These are phyloP conservation scores for Saccharum spontaneum DNA, from an alignment of 176 grass and related monocot species.

Conservation along the genomic window DNA sequence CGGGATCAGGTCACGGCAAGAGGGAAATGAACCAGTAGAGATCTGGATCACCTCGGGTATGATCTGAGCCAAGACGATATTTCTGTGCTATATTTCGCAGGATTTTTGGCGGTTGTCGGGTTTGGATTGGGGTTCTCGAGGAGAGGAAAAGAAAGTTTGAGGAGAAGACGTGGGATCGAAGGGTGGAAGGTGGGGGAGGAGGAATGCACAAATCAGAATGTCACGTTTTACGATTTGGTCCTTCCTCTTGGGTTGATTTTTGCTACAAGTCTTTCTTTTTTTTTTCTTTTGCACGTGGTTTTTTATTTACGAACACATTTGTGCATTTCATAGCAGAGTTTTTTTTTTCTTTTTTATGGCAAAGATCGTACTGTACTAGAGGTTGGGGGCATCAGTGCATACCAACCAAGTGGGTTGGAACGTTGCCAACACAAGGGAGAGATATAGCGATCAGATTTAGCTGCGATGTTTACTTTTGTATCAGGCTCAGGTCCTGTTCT, in stretches of 20 bases:
- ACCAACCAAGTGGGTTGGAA: neutral
- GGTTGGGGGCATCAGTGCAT: neutral
- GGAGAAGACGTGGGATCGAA: constrained; percentile 45
- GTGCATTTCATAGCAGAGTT: neutral
- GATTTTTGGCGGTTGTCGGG: constrained; percentile 17
- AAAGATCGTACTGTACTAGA: neutral
- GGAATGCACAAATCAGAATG: constrained; percentile 38
- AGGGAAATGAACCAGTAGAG: neutral
- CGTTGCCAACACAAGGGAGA: neutral
- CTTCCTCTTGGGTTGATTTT: neutral
- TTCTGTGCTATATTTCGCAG: neutral
- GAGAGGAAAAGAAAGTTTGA: constrained; percentile 30
- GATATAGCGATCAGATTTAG: neutral
- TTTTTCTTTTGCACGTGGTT: neutral
- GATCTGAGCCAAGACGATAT: constrained; percentile 18
- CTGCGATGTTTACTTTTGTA: too few relatives aligned
- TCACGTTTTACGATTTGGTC: constrained; percentile 8
- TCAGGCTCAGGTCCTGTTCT: too few relatives aligned
- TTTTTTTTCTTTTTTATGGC: neutral
- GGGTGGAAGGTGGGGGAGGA: constrained; percentile 29
- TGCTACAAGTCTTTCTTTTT: neutral
- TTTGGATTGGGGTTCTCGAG: constrained; percentile 53
- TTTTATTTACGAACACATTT: neutral
- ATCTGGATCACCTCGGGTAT: constrained; percentile 31
- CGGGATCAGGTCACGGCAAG: neutral